Evolutionary conservation across 345 rosid genomes (phyloP).

Genomic region (Moricandia moricandioides): DNA sequence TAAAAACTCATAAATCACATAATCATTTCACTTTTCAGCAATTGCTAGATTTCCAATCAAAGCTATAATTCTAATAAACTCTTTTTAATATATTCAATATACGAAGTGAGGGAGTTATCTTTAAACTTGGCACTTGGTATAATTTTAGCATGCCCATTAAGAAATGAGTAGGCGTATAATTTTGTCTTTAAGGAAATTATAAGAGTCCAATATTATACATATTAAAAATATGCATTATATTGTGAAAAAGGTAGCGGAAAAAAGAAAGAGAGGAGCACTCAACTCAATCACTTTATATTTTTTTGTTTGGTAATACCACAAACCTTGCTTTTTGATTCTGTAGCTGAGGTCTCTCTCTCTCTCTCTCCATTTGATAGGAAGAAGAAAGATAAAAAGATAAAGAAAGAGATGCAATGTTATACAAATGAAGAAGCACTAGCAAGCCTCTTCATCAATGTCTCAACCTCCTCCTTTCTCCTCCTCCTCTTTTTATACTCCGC

Average conservation of each 20-base stretch:
- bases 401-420: constrained; percentile 67
- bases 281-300: constrained; percentile 24
- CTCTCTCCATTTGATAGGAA: constrained; percentile 32
- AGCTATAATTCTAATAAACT: neutral
- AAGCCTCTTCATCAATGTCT: constrained; percentile 70
- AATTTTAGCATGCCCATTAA: constrained; percentile 30
- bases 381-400: constrained; percentile 37
- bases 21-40: neutral
- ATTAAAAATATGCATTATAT: neutral
- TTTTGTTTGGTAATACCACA: constrained; percentile 15
- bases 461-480: constrained; percentile 62
- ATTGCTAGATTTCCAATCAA: neutral
- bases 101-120: neutral
- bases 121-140: constrained; percentile 19
- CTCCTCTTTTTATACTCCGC: constrained; percentile 67
- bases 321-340: constrained; percentile 37
- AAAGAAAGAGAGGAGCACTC: constrained; percentile 32
- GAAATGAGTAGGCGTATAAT: constrained; percentile 34
- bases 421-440: constrained; percentile 59
- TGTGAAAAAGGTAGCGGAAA: constrained; percentile 26
- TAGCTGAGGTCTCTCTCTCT: constrained; percentile 25
- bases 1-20: neutral
- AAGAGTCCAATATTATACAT: constrained; percentile 6
- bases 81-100: neutral
- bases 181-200: constrained; percentile 24